Evolutionary conservation across 257 asterid species (phyloP).

Genomic region (Capsicum rhomboideum): DNA sequence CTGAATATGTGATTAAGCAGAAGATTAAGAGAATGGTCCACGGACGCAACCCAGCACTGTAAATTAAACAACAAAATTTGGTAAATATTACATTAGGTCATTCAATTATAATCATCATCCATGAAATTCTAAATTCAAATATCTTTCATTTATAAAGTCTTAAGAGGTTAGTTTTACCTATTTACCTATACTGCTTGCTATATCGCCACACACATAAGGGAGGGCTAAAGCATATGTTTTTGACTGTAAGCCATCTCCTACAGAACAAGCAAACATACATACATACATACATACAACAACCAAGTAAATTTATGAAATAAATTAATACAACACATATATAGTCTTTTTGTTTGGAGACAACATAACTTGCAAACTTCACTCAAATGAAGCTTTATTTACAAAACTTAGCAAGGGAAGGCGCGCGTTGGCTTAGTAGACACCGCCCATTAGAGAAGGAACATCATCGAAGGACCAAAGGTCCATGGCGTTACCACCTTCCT

Average conservation of each 20-base stretch:
- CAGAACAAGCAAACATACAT: constrained; percentile 5
- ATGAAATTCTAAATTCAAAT: constrained; percentile 13
- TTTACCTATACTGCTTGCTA: no score
- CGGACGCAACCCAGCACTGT: no score
- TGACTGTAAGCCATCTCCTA: constrained; percentile 8
- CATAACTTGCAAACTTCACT: constrained; percentile 16
- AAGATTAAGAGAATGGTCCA: neutral
- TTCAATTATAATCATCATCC: constrained; percentile 8
- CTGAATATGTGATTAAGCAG: no score
- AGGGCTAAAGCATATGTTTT: constrained; percentile 50
- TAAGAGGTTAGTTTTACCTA: constrained; percentile 23
- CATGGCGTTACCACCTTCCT: constrained; percentile 46
- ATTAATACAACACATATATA: neutral
- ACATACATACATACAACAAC: constrained; percentile 7
- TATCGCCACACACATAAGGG: neutral
- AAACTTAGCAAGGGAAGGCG: neutral
- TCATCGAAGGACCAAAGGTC: constrained; percentile 80
- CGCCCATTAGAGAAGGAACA: constrained; percentile 43
- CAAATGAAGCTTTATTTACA: constrained; percentile 83
- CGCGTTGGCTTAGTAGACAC: constrained; percentile 32
- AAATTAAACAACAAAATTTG: neutral
- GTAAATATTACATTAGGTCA: neutral
- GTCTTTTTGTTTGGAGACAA: neutral
- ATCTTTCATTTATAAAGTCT: constrained; percentile 10
- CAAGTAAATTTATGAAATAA: neutral